These are phyloP conservation scores for Ceratocystis colombiana DNA, from an alignment of 2,329 filamentous ascomycete genomes.

Conservation along the genomic window DNA sequence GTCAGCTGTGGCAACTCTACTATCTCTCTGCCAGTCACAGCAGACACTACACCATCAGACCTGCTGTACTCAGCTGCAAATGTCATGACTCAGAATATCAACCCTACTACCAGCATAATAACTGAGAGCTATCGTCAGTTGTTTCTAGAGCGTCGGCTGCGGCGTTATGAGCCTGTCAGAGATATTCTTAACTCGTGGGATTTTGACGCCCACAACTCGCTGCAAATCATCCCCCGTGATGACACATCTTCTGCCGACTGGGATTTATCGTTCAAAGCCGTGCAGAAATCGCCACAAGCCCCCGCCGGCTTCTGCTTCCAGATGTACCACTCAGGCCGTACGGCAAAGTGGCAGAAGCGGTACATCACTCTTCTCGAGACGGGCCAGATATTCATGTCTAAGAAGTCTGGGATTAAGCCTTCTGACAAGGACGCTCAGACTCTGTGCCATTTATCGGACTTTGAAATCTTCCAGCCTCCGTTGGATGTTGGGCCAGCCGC, in stretches of 20 bases:
- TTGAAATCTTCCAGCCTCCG: slow-evolving; percentile 77
- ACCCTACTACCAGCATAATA: slow-evolving; percentile 57
- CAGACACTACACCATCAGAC: slow-evolving; percentile 64
- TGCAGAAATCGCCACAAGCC: slow-evolving; percentile 47
- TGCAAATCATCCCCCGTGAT: slow-evolving; percentile 53
- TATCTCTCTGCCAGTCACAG: slow-evolving; percentile 60
- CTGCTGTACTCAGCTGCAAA: slow-evolving; percentile 58
- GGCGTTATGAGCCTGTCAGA: slow-evolving; percentile 74
- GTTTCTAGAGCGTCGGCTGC: slow-evolving; percentile 70
- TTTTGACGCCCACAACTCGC: slow-evolving; percentile 61
- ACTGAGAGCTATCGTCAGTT: slow-evolving; percentile 66
- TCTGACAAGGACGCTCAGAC: slow-evolving; percentile 56
- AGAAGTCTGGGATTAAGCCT: slow-evolving; percentile 52
- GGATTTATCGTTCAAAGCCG: slow-evolving; percentile 56
- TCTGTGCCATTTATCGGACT: slow-evolving; percentile 80
- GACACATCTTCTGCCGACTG: slow-evolving; percentile 45
- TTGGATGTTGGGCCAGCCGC: slow-evolving; percentile 23
- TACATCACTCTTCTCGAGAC: slow-evolving; percentile 63
- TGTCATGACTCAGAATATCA: slow-evolving; percentile 53
- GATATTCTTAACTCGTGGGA: slow-evolving; percentile 94
- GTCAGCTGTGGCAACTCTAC: slow-evolving; percentile 62
- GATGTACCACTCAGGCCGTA: slow-evolving; percentile 69
- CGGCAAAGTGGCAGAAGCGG: slow-evolving; percentile 81
- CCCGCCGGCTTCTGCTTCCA: slow-evolving; percentile 59
- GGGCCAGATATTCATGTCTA: slow-evolving; percentile 62